Evolutionary conservation across 768 basidiomycete genomes (phyloP), one percentile per base, ranked within the genome.

Genomic region (Tylopilus sp.): DNA sequence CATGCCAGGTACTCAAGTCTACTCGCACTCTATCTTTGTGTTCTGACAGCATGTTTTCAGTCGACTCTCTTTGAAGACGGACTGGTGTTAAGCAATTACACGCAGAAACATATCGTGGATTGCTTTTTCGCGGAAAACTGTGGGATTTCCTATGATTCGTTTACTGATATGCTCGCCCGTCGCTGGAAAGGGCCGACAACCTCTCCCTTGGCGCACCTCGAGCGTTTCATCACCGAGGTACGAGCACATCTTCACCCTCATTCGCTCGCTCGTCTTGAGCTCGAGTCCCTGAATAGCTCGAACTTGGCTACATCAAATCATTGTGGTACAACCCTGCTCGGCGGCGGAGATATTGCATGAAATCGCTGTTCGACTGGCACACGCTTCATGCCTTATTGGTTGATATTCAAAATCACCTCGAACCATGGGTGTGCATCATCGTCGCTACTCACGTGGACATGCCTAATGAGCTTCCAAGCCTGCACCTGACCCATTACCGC

Each of bases 241-340:
- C 9, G 64, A 44, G 17, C 3, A 11, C 12, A 25, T 6, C 20
- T 17, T 26, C 21, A 11, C 9, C 18, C n/a, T n/a, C n/a, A n/a
- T n/a, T 39, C 2, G 3, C 23, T 21, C 44, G 2, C 4, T 39
- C 20, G 51, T 47, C 22, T 31, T 42, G 30, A 5, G 31, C 50
- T 48, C 40, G 47, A 26, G 21, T 12, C 46, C 28, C 21, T 36
- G 36, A 44, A 41, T 60, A 90, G 88, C 71, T 83, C 36, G 69
- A 86, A 20, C 73, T 78, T 1, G 76, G 77, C 10, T 79, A 85
- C 50, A 70, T 85, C 47, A 78, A 77, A 63, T 80, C 79, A 1
- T 71, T 77, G 35, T 91, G 85, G 81, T 76, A 72, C 46, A 91
- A 90, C 58, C 83, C 82, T 8, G 74, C 86, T 2, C 75, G 89